Evolutionary conservation across 2,329 filamentous ascomycete species (phyloP), one percentile per base, ranked within the genome.

Genomic region (Pestalotiopsis fici): DNA sequence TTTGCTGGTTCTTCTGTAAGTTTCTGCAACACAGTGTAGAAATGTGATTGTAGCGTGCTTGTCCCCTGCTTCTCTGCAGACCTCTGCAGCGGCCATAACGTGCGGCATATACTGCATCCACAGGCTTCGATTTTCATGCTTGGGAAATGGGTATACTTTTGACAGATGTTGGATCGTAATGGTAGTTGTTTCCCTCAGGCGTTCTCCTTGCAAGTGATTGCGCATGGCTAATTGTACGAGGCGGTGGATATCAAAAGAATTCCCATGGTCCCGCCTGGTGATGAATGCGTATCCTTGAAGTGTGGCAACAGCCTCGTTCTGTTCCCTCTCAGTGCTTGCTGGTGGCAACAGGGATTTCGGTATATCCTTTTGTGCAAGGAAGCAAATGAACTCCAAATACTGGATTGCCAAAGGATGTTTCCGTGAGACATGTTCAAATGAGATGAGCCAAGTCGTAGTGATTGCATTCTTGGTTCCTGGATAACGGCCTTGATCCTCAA

Each of bases 341-440:
- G 35, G 11, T 15, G 3, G 25, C 4, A 64, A 27, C 25, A 64
- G 9, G 5, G 39, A 50, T 1, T 25, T 11, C 35, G 25, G 31
- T 2, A 64, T 64, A 28, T 64, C 39, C 35, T 64, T 64, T n/a
- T 54, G 15, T 4, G 39, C 60, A 4, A 64, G 35, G 2, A 54
- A 64, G 37, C 60, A 64, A 6, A 64, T 64, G 27, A 64, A 64
- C 7, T 39, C 50, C 6, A 64, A 23, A 37, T 64, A 64, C 0
- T 25, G 5, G 7, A 7, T 18, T 4, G 60, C 60, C 5, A 64
- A 28, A 25, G 37, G 60, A 13, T 15, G 4, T 4, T 2, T 21
- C 25, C 47, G 60, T 47, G 21, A 2, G 7, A 64, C 11, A 25
- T 50, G 60, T n/a, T 64, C 15, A 27, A 64, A 64, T 11, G 39